Conservation (phyloP, 2,329 filamentous ascomycete genomes). For the Ascochyta fabae region DNA sequence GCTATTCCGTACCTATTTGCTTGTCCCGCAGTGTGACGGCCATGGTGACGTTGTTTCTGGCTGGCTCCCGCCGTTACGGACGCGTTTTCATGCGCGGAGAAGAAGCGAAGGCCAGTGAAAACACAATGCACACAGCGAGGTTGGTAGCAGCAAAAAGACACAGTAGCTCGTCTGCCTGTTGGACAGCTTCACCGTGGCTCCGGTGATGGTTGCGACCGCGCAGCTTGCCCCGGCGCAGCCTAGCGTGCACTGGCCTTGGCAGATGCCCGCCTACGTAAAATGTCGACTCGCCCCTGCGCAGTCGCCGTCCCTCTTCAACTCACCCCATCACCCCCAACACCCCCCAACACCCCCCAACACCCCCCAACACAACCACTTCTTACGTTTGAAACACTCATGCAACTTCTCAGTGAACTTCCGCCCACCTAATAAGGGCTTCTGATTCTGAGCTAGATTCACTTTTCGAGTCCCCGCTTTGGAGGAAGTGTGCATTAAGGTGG, state of each 20-base stretch:
- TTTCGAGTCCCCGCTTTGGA: slow-evolving; percentile 41
- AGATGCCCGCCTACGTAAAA: slow-evolving; percentile 27
- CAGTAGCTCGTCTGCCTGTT: slow-evolving; percentile 28
- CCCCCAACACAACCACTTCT: slow-evolving; percentile 30
- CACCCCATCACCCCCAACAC: slow-evolving; percentile 5
- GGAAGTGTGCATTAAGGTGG: slow-evolving; percentile 41
- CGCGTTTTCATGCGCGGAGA: slow-evolving; percentile 33
- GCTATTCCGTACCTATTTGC: slow-evolving; percentile 59
- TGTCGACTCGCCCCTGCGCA: slow-evolving; percentile 30
- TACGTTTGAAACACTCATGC: slow-evolving; percentile 41
- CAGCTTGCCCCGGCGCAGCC: slow-evolving; percentile 23
- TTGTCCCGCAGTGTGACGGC: slow-evolving; percentile 65
- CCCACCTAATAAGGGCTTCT: slow-evolving; percentile 50
- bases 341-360: slow-evolving; percentile 7
- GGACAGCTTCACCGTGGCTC: slow-evolving; percentile 11
- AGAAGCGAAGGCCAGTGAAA: background rate
- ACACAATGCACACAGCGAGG: background rate
- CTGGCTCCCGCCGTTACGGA: slow-evolving; percentile 33
- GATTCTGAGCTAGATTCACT: slow-evolving; percentile 44
- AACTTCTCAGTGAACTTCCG: slow-evolving; percentile 46
- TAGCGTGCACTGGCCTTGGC: slow-evolving; percentile 33
- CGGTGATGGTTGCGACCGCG: slow-evolving; percentile 14
- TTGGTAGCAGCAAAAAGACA: slow-evolving; percentile 20
- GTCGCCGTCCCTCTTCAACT: slow-evolving; percentile 34
- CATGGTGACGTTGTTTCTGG: slow-evolving; percentile 34